Conservation (phyloP, 768 basidiomycete species). For the Lactifluus subvellereus region DNA sequence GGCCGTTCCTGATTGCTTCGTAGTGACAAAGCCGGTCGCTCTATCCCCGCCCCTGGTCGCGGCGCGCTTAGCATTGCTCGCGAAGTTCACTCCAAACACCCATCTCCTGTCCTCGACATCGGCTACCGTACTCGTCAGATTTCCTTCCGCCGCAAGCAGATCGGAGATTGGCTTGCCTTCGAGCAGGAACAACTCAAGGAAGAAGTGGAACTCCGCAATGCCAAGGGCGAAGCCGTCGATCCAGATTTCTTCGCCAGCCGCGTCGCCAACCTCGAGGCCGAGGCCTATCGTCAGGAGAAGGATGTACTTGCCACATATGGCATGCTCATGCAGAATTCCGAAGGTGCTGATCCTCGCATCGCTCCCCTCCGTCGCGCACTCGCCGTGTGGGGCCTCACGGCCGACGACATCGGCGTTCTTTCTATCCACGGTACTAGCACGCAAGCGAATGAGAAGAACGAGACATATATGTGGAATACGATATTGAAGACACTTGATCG, state of each 20-base stretch:
- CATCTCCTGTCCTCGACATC: conserved; percentile 75
- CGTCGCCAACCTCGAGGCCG: conserved; percentile 80
- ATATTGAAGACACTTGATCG: conserved; percentile 86
- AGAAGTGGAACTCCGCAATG: conserved; percentile 61
- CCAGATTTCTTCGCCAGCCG: conserved; percentile 71
- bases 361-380: conserved; percentile 92
- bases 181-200: conserved; percentile 81
- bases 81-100: conserved; percentile 72
- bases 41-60: conserved; percentile 93
- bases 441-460: conserved; percentile 92
- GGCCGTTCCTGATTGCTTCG: conserved; percentile 3
- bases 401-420: conserved; percentile 87
- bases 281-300: conserved; percentile 87
- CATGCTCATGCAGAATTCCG: conserved; percentile 54
- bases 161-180: conserved; percentile 89
- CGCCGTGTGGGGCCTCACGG: conserved; percentile 92
- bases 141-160: conserved; percentile 90
- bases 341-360: conserved; percentile 77
- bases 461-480: conserved; percentile 95
- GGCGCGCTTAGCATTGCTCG: conserved; percentile 88
- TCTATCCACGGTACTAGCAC: conserved; percentile 91
- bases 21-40: conserved; percentile 98
- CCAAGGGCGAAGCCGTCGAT: conserved; percentile 45
- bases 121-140: conserved; percentile 92
- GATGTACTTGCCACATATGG: conserved; percentile 91